These are phyloP conservation scores for Acanthamoeba polyphaga DNA, from an alignment of 208 protist genomes.

Conservation along the genomic window DNA sequence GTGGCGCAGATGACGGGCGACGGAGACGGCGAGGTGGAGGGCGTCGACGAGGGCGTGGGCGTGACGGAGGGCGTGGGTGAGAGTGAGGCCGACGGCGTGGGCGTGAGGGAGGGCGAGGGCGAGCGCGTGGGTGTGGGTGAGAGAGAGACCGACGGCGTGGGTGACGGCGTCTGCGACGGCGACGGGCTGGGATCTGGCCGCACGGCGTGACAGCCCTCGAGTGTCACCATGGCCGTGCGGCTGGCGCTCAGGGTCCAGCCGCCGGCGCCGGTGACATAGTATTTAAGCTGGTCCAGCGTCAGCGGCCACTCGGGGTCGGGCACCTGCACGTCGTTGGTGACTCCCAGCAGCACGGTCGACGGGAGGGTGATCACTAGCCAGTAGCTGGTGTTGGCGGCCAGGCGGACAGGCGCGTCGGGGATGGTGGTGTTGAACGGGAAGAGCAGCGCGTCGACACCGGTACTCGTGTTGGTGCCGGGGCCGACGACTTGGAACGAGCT, in stretches of 20 bases:
- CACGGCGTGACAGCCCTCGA: neutral
- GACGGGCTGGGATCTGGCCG: neutral
- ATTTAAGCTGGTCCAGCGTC: neutral
- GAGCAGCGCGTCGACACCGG: neutral
- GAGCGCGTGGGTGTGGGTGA: neutral
- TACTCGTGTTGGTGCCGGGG: neutral
- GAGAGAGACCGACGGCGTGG: neutral
- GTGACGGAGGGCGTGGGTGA: neutral
- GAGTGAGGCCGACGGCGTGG: neutral
- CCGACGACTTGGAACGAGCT: neutral
- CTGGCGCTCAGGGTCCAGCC: neutral
- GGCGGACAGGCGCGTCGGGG: neutral
- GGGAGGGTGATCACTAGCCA: neutral
- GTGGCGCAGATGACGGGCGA: neutral
- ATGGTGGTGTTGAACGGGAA: neutral
- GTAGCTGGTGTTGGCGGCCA: constrained; percentile 1
- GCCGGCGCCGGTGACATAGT: neutral
- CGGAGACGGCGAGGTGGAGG: neutral
- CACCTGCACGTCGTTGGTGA: neutral
- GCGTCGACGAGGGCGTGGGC: neutral
- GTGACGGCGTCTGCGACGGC: neutral
- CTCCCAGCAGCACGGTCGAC: neutral
- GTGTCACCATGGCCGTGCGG: neutral
- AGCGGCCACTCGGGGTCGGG: neutral
- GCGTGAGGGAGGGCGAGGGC: neutral